Percentiles rank a stretch among this genome's conserved stretches.
phyloP scores from a whole-genome alignment of 192 early-diverging fungal species.

The Dispira parvispora region DNA sequence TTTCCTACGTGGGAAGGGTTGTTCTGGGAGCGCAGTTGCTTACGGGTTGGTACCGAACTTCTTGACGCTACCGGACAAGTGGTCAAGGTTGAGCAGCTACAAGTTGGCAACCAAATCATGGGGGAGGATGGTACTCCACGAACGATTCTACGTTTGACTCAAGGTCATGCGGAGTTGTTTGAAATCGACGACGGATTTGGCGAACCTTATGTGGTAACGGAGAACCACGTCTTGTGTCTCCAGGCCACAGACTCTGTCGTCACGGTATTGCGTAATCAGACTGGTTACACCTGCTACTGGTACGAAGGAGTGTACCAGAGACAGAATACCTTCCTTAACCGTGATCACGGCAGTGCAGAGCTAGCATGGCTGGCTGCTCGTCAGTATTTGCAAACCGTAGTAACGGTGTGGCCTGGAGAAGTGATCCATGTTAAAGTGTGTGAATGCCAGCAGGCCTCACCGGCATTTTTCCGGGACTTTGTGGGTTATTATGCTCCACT shows the following conservation, averaged over 20 bases:
- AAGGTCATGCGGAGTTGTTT: neutral
- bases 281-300: neutral
- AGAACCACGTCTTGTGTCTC: slow-evolving; percentile 17
- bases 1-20: slow-evolving; percentile 98
- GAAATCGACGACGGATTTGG: neutral
- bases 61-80: slow-evolving; percentile 19
- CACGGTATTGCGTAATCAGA: neutral
- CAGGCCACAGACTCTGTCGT: neutral
- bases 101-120: slow-evolving; percentile 21
- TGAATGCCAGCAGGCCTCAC: neutral
- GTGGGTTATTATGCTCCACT: neutral
- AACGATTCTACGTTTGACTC: slow-evolving; percentile 14
- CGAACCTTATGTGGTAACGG: slow-evolving; percentile 13
- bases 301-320: neutral
- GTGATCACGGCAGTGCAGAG: neutral
- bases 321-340: neutral
- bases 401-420: neutral
- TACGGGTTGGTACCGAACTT: slow-evolving; percentile 20
- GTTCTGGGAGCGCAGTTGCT: slow-evolving; percentile 81
- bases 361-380: neutral
- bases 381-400: neutral
- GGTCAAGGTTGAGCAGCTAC: slow-evolving; percentile 19
- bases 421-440: slow-evolving; percentile 1
- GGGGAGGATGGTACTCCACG: slow-evolving; percentile 29
- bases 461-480: neutral